These are phyloP conservation scores for Aspergillus ostianus DNA, from an alignment of 495 filamentous ascomycete genomes.

Conservation along the genomic window DNA sequence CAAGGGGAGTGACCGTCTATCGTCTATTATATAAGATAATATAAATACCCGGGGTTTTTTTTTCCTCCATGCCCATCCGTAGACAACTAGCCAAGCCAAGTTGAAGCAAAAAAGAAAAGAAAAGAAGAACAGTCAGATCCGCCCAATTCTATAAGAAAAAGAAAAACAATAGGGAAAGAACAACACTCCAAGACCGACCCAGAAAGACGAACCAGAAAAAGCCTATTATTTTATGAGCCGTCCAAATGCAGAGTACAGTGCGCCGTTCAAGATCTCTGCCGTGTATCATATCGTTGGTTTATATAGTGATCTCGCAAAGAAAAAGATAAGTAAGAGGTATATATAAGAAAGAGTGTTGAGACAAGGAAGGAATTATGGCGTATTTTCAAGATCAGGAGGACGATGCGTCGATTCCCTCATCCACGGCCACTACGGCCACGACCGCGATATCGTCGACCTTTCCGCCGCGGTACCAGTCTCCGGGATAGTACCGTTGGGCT, in stretches of 20 bases:
- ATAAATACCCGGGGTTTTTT: too few species aligned
- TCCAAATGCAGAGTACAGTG: background rate
- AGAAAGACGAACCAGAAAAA: background rate
- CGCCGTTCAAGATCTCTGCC: background rate
- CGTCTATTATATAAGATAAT: background rate
- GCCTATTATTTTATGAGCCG: background rate
- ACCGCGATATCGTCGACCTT: conserved; percentile 92
- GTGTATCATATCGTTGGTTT: background rate
- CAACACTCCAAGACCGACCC: background rate
- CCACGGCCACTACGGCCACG: conserved; percentile 68
- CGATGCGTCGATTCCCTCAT: conserved; percentile 20
- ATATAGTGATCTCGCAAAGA: background rate
- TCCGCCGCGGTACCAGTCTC: conserved; percentile 80
- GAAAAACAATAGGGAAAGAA: background rate
- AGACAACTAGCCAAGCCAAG: too few species aligned
- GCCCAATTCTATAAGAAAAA: background rate
- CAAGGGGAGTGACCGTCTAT: background rate
- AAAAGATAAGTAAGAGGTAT: background rate
- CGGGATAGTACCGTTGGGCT: conserved; percentile 78
- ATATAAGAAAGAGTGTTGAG: background rate
- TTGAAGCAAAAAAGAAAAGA: background rate
- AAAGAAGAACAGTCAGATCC: background rate
- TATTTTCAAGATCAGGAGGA: background rate
- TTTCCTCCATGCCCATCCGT: too few species aligned
- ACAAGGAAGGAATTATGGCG: background rate